phyloP scores from a whole-genome alignment of 768 basidiomycete species.

The Clavulina sp. region DNA sequence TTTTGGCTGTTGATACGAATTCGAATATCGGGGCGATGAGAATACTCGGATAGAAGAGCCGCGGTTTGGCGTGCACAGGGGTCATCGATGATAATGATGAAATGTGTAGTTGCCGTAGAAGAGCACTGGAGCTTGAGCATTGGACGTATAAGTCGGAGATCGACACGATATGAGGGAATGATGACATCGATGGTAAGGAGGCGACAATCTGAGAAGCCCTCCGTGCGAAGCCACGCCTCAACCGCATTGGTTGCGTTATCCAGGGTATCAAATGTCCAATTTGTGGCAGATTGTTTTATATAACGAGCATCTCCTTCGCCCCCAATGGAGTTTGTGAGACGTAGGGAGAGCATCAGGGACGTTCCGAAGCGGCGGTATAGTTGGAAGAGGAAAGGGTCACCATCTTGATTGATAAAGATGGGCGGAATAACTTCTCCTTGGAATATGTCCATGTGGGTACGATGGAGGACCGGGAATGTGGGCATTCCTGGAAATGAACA shows the following conservation, averaged over 20 bases:
- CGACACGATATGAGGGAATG: slow-evolving; percentile 39
- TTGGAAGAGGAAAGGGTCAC: slow-evolving; percentile 40
- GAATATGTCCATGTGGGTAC: slow-evolving; percentile 39
- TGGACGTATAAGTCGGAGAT: slow-evolving; percentile 25
- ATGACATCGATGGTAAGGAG: slow-evolving; percentile 37
- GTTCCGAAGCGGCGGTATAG: slow-evolving; percentile 41
- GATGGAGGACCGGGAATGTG: slow-evolving; percentile 40
- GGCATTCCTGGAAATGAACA: slow-evolving; percentile 41
- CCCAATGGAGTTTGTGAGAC: slow-evolving; percentile 30
- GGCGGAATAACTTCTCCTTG: slow-evolving; percentile 32
- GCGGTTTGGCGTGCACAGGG: slow-evolving; percentile 26
- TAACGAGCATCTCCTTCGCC: slow-evolving; percentile 32
- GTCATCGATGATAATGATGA: slow-evolving; percentile 41
- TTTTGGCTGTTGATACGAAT: slow-evolving; percentile 34
- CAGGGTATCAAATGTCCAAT: slow-evolving; percentile 35
- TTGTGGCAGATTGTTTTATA: slow-evolving; percentile 24
- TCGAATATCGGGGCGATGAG: slow-evolving; percentile 31
- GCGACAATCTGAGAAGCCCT: slow-evolving; percentile 15
- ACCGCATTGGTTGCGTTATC: slow-evolving; percentile 24
- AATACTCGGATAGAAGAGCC: slow-evolving; percentile 25
- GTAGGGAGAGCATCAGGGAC: slow-evolving; percentile 27
- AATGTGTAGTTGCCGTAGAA: slow-evolving; percentile 30
- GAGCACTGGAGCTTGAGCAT: slow-evolving; percentile 32
- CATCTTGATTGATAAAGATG: slow-evolving; percentile 40
- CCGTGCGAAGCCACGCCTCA: slow-evolving; percentile 23